Base-by-base conservation (phyloP, 2,329 filamentous ascomycete genomes). In the Pseudopyricularia javanii region DNA sequence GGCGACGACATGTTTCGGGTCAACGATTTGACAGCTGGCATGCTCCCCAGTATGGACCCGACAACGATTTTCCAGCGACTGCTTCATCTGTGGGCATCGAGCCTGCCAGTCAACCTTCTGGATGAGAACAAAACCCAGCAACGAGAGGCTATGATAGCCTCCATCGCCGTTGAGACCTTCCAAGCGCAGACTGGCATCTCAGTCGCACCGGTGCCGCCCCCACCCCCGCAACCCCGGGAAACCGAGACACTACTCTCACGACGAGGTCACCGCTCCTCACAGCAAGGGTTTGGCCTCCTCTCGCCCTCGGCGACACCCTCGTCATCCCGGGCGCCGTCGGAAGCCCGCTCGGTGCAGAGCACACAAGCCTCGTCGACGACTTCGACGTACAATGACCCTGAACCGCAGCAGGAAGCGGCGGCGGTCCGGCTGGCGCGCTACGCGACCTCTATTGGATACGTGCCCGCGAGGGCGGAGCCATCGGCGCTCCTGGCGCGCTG, bases 161-260 rank as follows among this genome's bases (percentile, higher is more conserved):
- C 47, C n/a, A 52, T 53, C 3, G 54, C 59, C 4, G 49, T 55
- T 8, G 51, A 50, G 20, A 47, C 59, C 4, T 59, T 54, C 30
- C 53, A 58, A 22, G 51, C 59, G 15, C 59, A 59, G 49, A 56
- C 59, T 20, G 58, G 56, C 51, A 47, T 59, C 26, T 49, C 53
- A 2, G 52, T 59, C n/a, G 54, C 52, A 20, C 52, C 57, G 20
- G 55, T 32, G 6, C 34, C 22, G 26, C 24, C 49, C 24, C 7
- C 22, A 4, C 15, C 15, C 14, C 24, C 49, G 35, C 7, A 14
- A 9, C 15, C 15, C 26, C n/a, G 22, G 26, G 47, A 33, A 49
- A 28, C 15, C 47, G 28, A 49, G 3, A 32, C 4, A 5, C 17
- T n/a, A 33, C 7, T 26, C 24, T 28, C n/a, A n/a, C 3, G 14